Evolutionary conservation across 2,329 filamentous ascomycete genomes (phyloP), one percentile per base, ranked within the genome.

Genomic region (Calcarisporium arbuscula): DNA sequence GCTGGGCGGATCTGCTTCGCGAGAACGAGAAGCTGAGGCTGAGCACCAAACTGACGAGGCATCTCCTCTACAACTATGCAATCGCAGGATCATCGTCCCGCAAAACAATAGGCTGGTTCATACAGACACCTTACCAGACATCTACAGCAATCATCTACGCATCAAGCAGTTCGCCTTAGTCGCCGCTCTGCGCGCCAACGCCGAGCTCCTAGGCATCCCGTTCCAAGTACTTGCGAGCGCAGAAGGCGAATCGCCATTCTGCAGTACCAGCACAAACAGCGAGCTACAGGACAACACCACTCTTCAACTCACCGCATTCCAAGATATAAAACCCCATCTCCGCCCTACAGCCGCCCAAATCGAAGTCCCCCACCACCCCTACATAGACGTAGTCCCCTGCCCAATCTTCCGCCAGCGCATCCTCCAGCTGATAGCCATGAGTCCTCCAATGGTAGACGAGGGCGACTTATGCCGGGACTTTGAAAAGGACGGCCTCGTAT

Each of bases 401-500:
- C 42, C 29, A n/a, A 42, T 47, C 15, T 35, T 54, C 5, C 44
- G 51, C 7, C 46, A 52, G 5, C 52, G 50, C 5, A 35, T 54
- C 11, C 53, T 54, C n/a, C 32, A 36, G 12, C 28, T 43, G 7
- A 40, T 38, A 30, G 33, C 44, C n/a, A 31, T 34, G 5, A 44
- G 28, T 8, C 35, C 35, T 3, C 18, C 30, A 9, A 33, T 37
- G 0, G 28, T 49, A 28, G 44, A 54, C 23, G 47, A 51, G 36
- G 48, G 50, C 19, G 51, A 50, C 35, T 51, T 54, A 34, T 53
- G 54, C 19, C 50, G 51, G 23, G 51, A 54, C 21, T 41, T 47
- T 6, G 28, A 37, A 19, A 37, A 50, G n/a, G 51, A 51, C 23
- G 48, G 52, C 26, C 34, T 53, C 30, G 53, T 44, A 19, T 54